Base-by-base conservation (phyloP, 108 stramenopile species). In the Pseudonitzschia multiseries region DNA sequence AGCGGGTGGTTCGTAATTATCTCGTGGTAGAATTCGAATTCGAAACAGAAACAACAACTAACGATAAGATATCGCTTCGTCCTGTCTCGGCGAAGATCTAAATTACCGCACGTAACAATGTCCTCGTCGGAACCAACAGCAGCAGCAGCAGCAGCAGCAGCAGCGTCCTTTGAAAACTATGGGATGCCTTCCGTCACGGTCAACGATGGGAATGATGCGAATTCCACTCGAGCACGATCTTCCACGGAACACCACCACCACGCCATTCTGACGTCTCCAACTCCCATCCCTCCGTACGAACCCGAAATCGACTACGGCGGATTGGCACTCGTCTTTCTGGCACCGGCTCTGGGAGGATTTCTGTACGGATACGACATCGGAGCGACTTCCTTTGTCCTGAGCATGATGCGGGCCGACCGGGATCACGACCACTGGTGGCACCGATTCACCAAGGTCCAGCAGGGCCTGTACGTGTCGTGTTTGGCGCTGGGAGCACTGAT, bases 381-480 rank as follows among this genome's bases (percentile, higher is more conserved):
- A n/a, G 76, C 81, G 5, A 82, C 73, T 0, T 77, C 76, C 21
- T 82, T 82, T 74, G 81, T 77, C 15, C 46, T 82, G 65, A 65
- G 71, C 54, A 72, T 81, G 66, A 44, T 76, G 50, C 66, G 57
- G 40, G 41, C 44, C 15, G 62, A 70, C 18, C 50, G 69, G 17
- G 74, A 76, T 61, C 51, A 65, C 48, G 80, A 81, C 62, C 50
- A 64, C 12, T 82, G 81, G 81, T 82, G 81, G 81, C 64, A 73
- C 62, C 43, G 67, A 26, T 59, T 74, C 42, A 24, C 72, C 54
- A 69, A 59, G 46, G 29, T 71, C 5, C 52, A 75, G 40, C 75
- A 82, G 36, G 81, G 81, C 6, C 43, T 77, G 21, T 65, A 74
- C 21, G 65, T 82, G 10, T 59, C 63, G 20, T 50, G 75, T 27